These are phyloP conservation scores for Aspergillus candidus DNA, from an alignment of 2,329 filamentous ascomycete species.

Conservation along the genomic window DNA sequence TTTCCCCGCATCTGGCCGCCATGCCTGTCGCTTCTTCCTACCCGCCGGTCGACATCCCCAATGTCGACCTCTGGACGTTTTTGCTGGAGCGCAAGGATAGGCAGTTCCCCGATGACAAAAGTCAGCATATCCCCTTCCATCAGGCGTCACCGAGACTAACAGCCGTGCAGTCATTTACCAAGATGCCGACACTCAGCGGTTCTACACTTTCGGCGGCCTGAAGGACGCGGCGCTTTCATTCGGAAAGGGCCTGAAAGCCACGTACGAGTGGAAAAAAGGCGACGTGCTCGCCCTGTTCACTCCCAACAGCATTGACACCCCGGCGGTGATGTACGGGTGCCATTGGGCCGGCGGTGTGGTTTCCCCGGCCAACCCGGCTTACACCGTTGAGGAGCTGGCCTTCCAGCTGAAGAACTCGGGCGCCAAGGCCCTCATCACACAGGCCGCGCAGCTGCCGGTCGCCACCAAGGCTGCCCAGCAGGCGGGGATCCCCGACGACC, in stretches of 20 bases:
- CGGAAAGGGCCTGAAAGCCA: constrained; percentile 67
- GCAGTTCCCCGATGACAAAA: constrained; percentile 65
- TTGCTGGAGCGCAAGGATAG: constrained; percentile 65
- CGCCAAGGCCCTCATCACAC: constrained; percentile 70
- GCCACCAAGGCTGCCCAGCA: constrained; percentile 62
- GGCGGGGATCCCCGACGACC: constrained; percentile 64
- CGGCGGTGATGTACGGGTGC: constrained; percentile 67
- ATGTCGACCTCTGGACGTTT: constrained; percentile 71
- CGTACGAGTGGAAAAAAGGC: constrained; percentile 73
- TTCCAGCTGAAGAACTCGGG: constrained; percentile 76
- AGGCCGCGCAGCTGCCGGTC: constrained; percentile 58
- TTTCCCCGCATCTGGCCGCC: constrained; percentile 15
- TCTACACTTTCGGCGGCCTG: constrained; percentile 66
- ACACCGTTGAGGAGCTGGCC: constrained; percentile 75
- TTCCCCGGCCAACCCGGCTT: constrained; percentile 83
- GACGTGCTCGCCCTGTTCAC: constrained; percentile 79
- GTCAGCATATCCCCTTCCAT: constrained; percentile 39
- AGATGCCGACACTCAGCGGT: constrained; percentile 62
- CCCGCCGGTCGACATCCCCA: constrained; percentile 61
- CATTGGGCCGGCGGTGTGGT: constrained; percentile 77
- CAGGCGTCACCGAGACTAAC: constrained; percentile 7
- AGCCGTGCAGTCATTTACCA: constrained; percentile 63
- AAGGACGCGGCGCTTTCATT: constrained; percentile 65
- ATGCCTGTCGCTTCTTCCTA: constrained; percentile 70
- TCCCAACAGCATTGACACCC: constrained; percentile 80